Percentiles rank a stretch among this genome's conserved stretches.
Conservation (phyloP, 2,329 filamentous ascomycete species). For the Trichoderma asperellum region DNA sequence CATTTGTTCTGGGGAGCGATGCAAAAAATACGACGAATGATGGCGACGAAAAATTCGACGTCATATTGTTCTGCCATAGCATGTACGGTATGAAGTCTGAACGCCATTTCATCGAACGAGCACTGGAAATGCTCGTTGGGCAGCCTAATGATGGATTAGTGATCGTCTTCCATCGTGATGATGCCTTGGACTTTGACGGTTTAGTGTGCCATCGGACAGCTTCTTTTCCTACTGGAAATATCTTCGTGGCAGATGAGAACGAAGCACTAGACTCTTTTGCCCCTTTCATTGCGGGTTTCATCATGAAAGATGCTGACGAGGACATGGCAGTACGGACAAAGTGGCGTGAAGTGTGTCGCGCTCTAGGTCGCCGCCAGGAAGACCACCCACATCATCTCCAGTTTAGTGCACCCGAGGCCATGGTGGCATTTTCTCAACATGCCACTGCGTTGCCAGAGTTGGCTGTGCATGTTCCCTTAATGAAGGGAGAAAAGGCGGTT, state of each 20-base stretch:
- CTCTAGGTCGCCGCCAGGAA: conserved; percentile 47
- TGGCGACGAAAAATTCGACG: conserved; percentile 50
- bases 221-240: conserved; percentile 50
- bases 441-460: conserved; percentile 51
- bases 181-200: conserved; percentile 48
- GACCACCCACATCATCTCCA: conserved; percentile 44
- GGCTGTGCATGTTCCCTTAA: conserved; percentile 45
- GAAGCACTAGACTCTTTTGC: conserved; percentile 54
- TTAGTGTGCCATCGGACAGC: conserved; percentile 54
- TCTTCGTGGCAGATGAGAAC: conserved; percentile 51
- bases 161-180: conserved; percentile 60
- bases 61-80: conserved; percentile 66
- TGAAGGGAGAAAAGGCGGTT: conserved; percentile 38
- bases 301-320: conserved; percentile 38
- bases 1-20: conserved; percentile 44
- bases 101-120: conserved; percentile 48
- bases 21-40: conserved; percentile 27
- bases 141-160: conserved; percentile 48
- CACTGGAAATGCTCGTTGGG: conserved; percentile 53
- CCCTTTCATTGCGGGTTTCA: conserved; percentile 55
- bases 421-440: conserved; percentile 55
- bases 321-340: conserved; percentile 41
- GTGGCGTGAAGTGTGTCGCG: conserved; percentile 59
- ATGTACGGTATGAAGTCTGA: conserved; percentile 63
- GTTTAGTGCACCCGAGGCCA: conserved; percentile 55